Percentiles rank a stretch among this genome's conserved stretches.
Conservation (phyloP, 2,329 filamentous ascomycete species). For the Microcera coccophila region DNA sequence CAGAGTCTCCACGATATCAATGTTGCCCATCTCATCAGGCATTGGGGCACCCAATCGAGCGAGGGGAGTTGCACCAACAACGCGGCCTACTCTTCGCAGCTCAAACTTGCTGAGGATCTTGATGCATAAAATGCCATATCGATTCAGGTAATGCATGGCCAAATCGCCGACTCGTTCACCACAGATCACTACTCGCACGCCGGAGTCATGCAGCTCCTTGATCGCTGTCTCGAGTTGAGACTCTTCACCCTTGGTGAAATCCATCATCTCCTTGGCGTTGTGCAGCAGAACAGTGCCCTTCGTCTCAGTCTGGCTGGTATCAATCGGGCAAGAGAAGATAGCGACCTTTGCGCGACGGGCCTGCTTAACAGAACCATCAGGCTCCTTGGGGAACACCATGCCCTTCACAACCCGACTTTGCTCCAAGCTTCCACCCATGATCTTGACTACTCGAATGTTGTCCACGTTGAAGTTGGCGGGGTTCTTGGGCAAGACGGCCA, state of each 20-base stretch:
- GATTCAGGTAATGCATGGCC: constrained; percentile 96
- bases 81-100: constrained; percentile 87
- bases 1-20: constrained; percentile 93
- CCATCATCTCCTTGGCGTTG: constrained; percentile 97
- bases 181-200: constrained; percentile 85
- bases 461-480: constrained; percentile 96
- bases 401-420: constrained; percentile 94
- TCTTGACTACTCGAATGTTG: constrained; percentile 98
- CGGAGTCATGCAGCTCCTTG: constrained; percentile 94
- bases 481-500: constrained; percentile 93
- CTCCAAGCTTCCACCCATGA: constrained; percentile 94
- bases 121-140: constrained; percentile 91
- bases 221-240: constrained; percentile 82
- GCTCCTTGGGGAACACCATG: constrained; percentile 97
- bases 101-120: constrained; percentile 98
- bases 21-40: constrained; percentile 98
- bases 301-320: constrained; percentile 94
- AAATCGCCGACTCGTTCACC: constrained; percentile 94
- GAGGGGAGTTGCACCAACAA: constrained; percentile 93
- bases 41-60: constrained; percentile 94
- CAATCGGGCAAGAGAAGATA: constrained; percentile 93
- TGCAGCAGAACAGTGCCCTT: constrained; percentile 96
- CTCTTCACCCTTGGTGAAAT: constrained; percentile 98
- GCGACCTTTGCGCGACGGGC: constrained; percentile 90
- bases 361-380: constrained; percentile 90